Evolutionary conservation across 108 stramenopile genomes (phyloP), one percentile per base, ranked within the genome.

Genomic region (Nitzschia inconspicua): DNA sequence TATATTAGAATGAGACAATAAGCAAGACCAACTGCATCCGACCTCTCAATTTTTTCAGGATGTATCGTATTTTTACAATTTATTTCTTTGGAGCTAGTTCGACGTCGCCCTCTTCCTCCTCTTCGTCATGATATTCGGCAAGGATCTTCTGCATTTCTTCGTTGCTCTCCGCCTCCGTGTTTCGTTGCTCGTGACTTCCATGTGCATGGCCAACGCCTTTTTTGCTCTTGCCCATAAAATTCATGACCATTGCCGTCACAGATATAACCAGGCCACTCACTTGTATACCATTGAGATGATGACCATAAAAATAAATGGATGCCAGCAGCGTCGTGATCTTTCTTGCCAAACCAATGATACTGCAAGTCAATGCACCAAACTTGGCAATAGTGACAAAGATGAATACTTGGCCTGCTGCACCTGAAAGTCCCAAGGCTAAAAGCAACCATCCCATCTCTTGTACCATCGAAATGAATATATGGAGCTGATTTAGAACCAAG

Each of bases 401-500:
- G 63, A 98, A 98, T 28, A 97, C 98, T 77, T 98, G 96, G 18
- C 95, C 96, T 62, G 96, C 60, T 16, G 98, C 98, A 11, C 98
- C 98, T 53, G 82, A 91, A 35, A 97, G 55, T 6, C 96, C 98
- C 23, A 98, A 75, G 8, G 92, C 86, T 5, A 98, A 82, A 22
- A 98, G 73, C 18, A 95, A 46, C 40, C 93, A 81, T 44, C 96
- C 98, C 84, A 93, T 94, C n/a, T 97, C 89, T 62, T 89, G 79
- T 39, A 92, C 87, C 96, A 96, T 96, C 68, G 85, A 72, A 25
- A 90, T 68, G 65, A 98, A 98, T n/a, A 85, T 72, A 47, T 96
- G 92, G 19, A 96, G 76, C 71, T 98, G 92, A 52, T 95, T 95
- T 42, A 93, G 64, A 25, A 98, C 84, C 44, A 98, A 75, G 5